Percentiles rank a stretch among this genome's conserved stretches.
These are phyloP conservation scores for Stromatinia cepivora DNA, from an alignment of 2,329 filamentous ascomycete species.

Conservation along the genomic window DNA sequence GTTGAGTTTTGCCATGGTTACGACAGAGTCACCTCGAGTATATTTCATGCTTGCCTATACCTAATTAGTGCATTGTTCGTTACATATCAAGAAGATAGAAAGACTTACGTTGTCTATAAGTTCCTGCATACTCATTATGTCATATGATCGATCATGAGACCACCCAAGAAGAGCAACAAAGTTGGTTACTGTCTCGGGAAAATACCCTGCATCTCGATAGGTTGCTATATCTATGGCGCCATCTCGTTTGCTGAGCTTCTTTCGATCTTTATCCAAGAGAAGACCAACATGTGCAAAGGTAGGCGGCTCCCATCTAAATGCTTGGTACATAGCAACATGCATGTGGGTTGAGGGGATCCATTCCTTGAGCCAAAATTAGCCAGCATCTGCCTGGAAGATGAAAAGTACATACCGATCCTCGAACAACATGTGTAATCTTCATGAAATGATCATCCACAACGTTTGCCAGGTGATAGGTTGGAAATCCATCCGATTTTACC, in stretches of 20 bases:
- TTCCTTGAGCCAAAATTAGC: slow-evolving; percentile 55
- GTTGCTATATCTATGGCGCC: slow-evolving; percentile 60
- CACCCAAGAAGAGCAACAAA: slow-evolving; percentile 86
- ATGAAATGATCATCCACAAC: slow-evolving; percentile 95
- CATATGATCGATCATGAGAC: slow-evolving; percentile 67
- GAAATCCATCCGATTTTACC: slow-evolving; percentile 86
- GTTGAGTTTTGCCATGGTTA: slow-evolving; percentile 76
- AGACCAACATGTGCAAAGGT: slow-evolving; percentile 80
- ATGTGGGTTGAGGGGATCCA: slow-evolving; percentile 95
- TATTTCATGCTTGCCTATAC: slow-evolving; percentile 78
- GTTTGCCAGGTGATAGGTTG: slow-evolving; percentile 96
- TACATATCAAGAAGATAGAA: neutral
- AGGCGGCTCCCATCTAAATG: slow-evolving; percentile 72
- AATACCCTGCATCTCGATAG: slow-evolving; percentile 58
- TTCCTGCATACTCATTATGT: slow-evolving; percentile 69
- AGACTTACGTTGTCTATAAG: slow-evolving; percentile 65
- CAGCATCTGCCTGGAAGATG: neutral
- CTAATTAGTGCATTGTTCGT: neutral
- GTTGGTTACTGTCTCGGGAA: slow-evolving; percentile 68
- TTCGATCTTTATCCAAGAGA: slow-evolving; percentile 65
- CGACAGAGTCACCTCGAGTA: slow-evolving; percentile 85
- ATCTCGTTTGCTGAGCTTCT: slow-evolving; percentile 86
- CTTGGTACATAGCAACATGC: slow-evolving; percentile 71
- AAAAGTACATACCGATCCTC: slow-evolving; percentile 64
- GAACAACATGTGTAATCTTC: slow-evolving; percentile 93